Evolutionary conservation across 2,329 filamentous ascomycete genomes (phyloP), one percentile per base, ranked within the genome.

Genomic region (Curvularia sp.): DNA sequence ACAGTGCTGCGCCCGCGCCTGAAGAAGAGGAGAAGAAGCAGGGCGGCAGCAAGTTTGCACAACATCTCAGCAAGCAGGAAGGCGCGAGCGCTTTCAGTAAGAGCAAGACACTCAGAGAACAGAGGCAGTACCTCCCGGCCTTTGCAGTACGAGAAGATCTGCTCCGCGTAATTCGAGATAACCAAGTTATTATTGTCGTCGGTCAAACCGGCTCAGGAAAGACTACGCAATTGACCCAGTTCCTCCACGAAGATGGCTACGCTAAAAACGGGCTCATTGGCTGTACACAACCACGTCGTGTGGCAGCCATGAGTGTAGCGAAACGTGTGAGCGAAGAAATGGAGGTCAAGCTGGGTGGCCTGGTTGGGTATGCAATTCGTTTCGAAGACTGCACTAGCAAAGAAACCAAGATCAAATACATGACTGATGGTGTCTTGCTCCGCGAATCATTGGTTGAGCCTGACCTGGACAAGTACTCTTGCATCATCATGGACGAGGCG

Each of bases 401-500:
- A 67, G 90, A 98, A 57, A 99, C 95, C 0, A 84, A 89, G 59
- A 98, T 99, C 80, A 99, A 99, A 79, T 99, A 99, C 77, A 97
- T 99, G 93, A 99, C 95, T 0, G 96, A 99, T 72, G 95, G 95
- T 81, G 92, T 99, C 21, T 81, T 99, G 43, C 84, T 99, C 30
- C 87, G 95, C 80, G 96, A 99, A 73, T 97, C 93, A 5, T 83
- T 99, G 10, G 93, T 93, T 59, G 94, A 98, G 76, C 87, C 90
- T 6, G 94, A 99, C 75, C 83, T 99, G 45, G 95, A 98, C 77
- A 91, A 92, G 64, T 99, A 99, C 75, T 97, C 94, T 13, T 97
- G 93, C 75, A 93, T 99, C 70, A 99, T 99, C 78, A 99, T 99
- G 95, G 95, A 99, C 74, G 95, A 99, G 80, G 96, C 95, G 4